A percentile compares a stretch with the other conserved stretches of the same genome.
These are phyloP conservation scores for Cymbidium sinense DNA, from an alignment of 106 monocot genomes.

Conservation along the genomic window DNA sequence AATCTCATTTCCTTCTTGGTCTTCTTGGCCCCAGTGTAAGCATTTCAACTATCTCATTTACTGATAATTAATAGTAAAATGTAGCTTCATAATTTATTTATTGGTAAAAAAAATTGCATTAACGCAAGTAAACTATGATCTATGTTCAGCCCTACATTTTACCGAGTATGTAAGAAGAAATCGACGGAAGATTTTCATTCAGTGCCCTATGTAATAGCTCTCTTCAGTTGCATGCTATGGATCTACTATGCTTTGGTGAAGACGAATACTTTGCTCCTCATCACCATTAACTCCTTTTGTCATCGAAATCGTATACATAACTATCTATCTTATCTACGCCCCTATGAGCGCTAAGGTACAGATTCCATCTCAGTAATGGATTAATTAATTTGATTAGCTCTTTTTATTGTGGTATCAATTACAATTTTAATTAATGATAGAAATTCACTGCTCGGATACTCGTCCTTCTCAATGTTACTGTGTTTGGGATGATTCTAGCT, in stretches of 20 bases:
- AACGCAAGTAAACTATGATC: no score
- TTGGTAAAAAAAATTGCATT: no score
- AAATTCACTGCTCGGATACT: constrained; percentile 14
- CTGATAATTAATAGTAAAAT: no score
- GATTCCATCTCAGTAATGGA: not conserved
- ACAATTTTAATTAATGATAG: not conserved
- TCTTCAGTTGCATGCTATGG: constrained; percentile 71
- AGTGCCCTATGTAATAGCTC: constrained; percentile 43
- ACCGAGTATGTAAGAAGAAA: constrained; percentile 39
- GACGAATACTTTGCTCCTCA: constrained; percentile 36
- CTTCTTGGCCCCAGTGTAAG: not conserved
- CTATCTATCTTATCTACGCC: constrained; percentile 51
- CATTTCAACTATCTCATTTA: not conserved
- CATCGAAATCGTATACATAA: constrained; percentile 61
- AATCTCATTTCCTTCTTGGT: not conserved
- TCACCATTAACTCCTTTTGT: constrained; percentile 66
- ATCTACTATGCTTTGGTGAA: constrained; percentile 56
- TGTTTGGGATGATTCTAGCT: constrained; percentile 35
- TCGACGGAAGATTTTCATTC: constrained; percentile 57
- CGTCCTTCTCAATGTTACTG: constrained; percentile 28
- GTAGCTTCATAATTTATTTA: no score
- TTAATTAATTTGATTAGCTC: not conserved
- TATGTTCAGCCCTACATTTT: constrained; percentile 56
- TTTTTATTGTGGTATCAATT: not conserved
- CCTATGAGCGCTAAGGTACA: constrained; percentile 34